Conservation (phyloP, 305 asterid species). For the Withania somnifera region DNA sequence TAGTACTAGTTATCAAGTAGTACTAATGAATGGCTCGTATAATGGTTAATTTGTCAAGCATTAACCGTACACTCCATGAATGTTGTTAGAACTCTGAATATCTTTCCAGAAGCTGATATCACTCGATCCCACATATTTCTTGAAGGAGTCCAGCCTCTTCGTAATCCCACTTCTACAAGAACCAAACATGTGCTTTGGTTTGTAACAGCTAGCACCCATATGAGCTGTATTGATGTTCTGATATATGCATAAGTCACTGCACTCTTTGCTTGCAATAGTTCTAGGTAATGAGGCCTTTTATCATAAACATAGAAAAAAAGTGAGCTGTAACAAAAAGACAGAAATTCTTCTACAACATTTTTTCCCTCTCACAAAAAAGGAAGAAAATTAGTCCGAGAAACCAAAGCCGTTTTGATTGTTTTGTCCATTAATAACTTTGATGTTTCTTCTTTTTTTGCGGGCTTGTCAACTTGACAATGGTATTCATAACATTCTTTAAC, state of each 20-base stretch:
- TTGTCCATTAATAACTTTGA: not conserved
- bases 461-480: not conserved
- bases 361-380: not conserved
- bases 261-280: not conserved
- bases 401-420: not conserved
- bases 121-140: not conserved
- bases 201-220: not conserved
- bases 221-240: not conserved
- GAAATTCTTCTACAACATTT: not conserved
- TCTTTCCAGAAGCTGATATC: not conserved
- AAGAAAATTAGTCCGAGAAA: not conserved
- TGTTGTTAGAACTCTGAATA: not conserved
- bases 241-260: not conserved
- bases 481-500: not conserved
- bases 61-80: not conserved
- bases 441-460: not conserved
- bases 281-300: not conserved
- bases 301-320: not conserved
- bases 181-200: not conserved
- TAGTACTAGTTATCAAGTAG: not conserved
- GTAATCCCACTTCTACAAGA: not conserved
- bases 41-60: not conserved
- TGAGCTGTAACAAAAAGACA: not conserved
- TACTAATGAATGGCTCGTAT: not conserved
- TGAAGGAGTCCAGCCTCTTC: not conserved